Evolutionary conservation across 805 yeast species (phyloP).

Genomic region (Debaryomyces prosopidis): DNA sequence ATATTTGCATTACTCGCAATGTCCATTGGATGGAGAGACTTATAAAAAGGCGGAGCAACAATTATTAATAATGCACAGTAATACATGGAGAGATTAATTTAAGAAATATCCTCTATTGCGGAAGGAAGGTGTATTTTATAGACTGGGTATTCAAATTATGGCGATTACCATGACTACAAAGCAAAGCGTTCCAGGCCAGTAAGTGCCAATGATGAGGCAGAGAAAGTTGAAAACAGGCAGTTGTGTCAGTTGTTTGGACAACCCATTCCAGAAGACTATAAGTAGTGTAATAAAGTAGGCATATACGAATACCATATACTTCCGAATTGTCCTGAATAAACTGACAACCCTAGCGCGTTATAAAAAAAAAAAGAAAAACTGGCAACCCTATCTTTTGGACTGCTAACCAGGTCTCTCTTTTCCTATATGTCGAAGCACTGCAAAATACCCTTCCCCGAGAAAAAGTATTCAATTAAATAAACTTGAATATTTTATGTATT

Average conservation of each 20-base stretch:
- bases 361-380: too few relatives aligned
- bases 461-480: too few relatives aligned
- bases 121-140: not conserved
- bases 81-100: not conserved
- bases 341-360: too few relatives aligned
- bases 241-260: not conserved
- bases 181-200: not conserved
- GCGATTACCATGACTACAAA: not conserved
- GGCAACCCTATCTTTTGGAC: too few relatives aligned
- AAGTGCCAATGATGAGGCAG: not conserved
- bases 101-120: conserved; percentile 1
- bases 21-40: not conserved
- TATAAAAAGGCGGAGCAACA: not conserved
- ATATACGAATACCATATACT: too few relatives aligned
- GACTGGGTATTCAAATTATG: conserved; percentile 1
- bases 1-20: not conserved
- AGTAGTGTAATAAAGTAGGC: too few relatives aligned
- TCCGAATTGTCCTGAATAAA: too few relatives aligned
- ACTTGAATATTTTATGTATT: too few relatives aligned
- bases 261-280: not conserved
- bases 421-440: too few relatives aligned
- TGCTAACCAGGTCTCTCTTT: too few relatives aligned
- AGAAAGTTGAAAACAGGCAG: not conserved
- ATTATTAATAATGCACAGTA: not conserved
- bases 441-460: too few relatives aligned